Evolutionary conservation across 495 filamentous ascomycete species (phyloP).

Genomic region (Lasiosphaeria ovina): DNA sequence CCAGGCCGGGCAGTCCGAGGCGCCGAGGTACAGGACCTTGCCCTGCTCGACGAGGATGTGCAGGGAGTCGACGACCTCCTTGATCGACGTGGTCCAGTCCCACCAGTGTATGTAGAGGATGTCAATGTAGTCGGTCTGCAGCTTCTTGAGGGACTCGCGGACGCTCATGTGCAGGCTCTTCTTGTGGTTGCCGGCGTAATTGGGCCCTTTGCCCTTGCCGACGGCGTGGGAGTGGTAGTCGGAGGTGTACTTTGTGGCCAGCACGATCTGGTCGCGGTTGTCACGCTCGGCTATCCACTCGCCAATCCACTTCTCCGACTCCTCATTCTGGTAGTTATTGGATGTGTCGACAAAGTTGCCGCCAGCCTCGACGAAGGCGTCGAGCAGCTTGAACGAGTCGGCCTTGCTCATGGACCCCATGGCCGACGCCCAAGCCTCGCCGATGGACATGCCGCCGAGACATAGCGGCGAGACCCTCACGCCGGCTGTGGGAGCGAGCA

Average conservation of each 20-base stretch:
- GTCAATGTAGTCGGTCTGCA: constrained; percentile 66
- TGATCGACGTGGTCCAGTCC: constrained; percentile 58
- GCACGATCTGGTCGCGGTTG: constrained; percentile 58
- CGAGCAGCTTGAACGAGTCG: constrained; percentile 49
- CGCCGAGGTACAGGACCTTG: constrained; percentile 64
- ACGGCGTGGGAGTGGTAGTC: constrained; percentile 18
- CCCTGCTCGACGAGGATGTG: constrained; percentile 55
- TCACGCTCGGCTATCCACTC: constrained; percentile 59
- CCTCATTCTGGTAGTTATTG: constrained; percentile 60
- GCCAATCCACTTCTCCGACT: constrained; percentile 64
- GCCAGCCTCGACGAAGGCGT: constrained; percentile 54
- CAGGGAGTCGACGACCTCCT: constrained; percentile 60
- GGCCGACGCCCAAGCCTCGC: constrained; percentile 43
- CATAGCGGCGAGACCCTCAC: constrained; percentile 60
- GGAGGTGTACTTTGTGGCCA: constrained; percentile 61
- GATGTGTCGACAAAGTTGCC: constrained; percentile 71
- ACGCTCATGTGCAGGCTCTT: constrained; percentile 55
- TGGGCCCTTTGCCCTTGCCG: constrained; percentile 31
- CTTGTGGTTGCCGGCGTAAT: constrained; percentile 55
- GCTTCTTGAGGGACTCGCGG: constrained; percentile 55
- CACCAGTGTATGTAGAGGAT: constrained; percentile 63
- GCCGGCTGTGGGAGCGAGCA: constrained; percentile 57
- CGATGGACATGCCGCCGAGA: constrained; percentile 64
- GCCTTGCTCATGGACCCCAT: constrained; percentile 24
- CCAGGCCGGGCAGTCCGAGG: constrained; percentile 63